A percentile compares a stretch with the other conserved stretches of the same genome.
phyloP scores from a whole-genome alignment of 2,329 filamentous ascomycete species.

The Alternaria atra region DNA sequence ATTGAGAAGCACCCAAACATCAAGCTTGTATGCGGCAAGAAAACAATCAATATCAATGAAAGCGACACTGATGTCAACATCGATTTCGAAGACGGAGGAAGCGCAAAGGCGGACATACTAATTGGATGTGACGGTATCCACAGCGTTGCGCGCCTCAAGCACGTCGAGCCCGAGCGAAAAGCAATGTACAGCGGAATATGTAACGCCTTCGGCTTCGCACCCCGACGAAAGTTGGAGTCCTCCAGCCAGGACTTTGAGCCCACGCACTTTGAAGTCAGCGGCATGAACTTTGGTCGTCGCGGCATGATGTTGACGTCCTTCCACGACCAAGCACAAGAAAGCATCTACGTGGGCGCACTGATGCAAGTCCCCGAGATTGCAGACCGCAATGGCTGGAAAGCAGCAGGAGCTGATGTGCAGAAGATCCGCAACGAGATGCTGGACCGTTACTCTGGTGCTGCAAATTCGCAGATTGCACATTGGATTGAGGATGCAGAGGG shows the following conservation, averaged over 20 bases:
- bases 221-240: slow-evolving; percentile 35
- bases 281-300: slow-evolving; percentile 57
- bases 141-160: slow-evolving; percentile 54
- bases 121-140: slow-evolving; percentile 66
- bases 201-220: slow-evolving; percentile 57
- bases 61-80: slow-evolving; percentile 54
- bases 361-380: slow-evolving; percentile 56
- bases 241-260: slow-evolving; percentile 36
- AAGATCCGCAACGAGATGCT: slow-evolving; percentile 54
- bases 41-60: slow-evolving; percentile 54
- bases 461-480: slow-evolving; percentile 47
- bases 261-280: slow-evolving; percentile 52
- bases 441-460: slow-evolving; percentile 52
- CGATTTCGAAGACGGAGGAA: slow-evolving; percentile 57
- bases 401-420: slow-evolving; percentile 54
- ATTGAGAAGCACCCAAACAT: slow-evolving; percentile 54
- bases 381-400: slow-evolving; percentile 58
- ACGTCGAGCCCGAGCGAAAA: slow-evolving; percentile 56
- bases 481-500: slow-evolving; percentile 55
- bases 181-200: slow-evolving; percentile 56
- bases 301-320: slow-evolving; percentile 57
- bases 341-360: slow-evolving; percentile 56
- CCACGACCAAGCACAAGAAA: slow-evolving; percentile 48
- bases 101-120: slow-evolving; percentile 59
- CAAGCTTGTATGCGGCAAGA: slow-evolving; percentile 54